Base-by-base conservation (phyloP, 345 rosid species). In the Populus ilicifolia region DNA sequence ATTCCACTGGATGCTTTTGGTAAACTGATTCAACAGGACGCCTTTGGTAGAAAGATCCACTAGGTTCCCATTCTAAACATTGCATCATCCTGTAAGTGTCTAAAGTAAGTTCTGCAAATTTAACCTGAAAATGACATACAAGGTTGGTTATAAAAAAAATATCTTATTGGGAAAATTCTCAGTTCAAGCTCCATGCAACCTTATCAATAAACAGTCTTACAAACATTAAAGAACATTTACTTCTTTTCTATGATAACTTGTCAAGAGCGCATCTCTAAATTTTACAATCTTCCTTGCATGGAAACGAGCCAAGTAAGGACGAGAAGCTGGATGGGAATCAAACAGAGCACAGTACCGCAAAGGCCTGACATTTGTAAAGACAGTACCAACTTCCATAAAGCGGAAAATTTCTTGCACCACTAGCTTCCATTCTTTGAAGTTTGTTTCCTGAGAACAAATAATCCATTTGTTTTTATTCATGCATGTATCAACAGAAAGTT, bases 21-120 rank as follows among this genome's bases (percentile, higher is more conserved):
- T 50, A 39, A 63, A 38, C 20, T 9, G 79, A 64, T 75, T 78
- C 79, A 23, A 33, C 76, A 29, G 89, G 86, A 11, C 70, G 85
- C 76, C 92, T 96, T 35, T 85, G 88, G 84, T 83, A 89, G 82
- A 88, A 87, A 71, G 94, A 86, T 80, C 94, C 97, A 79, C 92
- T 87, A 5, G 95, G 97, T 74, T 96, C 98, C 98, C 98, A 96
- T 81, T 94, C 99, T 86, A 96, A 81, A 84, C 94, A 93, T 73
- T 96, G 99, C 89, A 96, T 80, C 98, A 92, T 96, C 77, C 99
- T 88, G 77, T 88, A 88, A 27, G 91, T 83, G 83, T 96, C 99
- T 86, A 96, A 79, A 38, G 97, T 94, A 82, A 93, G 85, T 87
- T 96, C 98, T 25, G 98, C 98, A 84, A 89, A 96, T 83, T 93